Conservation (phyloP, 257 asterid genomes). For the Salvia rosmarinus region DNA sequence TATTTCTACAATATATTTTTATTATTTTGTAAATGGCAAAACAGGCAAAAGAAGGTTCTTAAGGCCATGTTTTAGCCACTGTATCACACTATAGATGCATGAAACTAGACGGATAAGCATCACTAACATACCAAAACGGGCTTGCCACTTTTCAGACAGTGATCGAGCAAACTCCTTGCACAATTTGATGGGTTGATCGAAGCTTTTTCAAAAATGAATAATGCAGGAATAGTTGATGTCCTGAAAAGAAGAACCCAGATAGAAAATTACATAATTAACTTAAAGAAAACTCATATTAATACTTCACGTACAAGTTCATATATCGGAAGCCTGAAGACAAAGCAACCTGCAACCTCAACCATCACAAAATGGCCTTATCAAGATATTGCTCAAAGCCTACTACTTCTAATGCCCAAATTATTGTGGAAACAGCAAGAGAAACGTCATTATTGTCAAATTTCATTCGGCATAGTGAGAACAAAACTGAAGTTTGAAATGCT, state of each 20-base stretch:
- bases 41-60: background rate
- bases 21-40: background rate
- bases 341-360: slow-evolving; percentile 5
- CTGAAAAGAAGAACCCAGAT: slow-evolving; percentile 45
- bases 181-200: slow-evolving; percentile 56
- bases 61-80: slow-evolving; percentile 3
- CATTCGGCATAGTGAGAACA: background rate
- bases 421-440: slow-evolving; percentile 2
- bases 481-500: background rate
- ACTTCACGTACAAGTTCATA: background rate
- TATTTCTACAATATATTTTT: background rate
- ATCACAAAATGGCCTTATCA: background rate
- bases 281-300: background rate
- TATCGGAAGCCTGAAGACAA: background rate
- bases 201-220: slow-evolving; percentile 82
- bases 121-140: slow-evolving; percentile 68
- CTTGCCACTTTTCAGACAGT: slow-evolving; percentile 49
- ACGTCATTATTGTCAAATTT: background rate
- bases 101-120: slow-evolving; percentile 11
- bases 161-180: slow-evolving; percentile 48
- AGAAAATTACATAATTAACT: background rate
- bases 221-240: slow-evolving; percentile 72
- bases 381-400: background rate
- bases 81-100: slow-evolving; percentile 9
- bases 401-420: background rate